Percentiles rank a stretch among this genome's conserved stretches.
These are phyloP conservation scores for Curvularia lunata DNA, from an alignment of 2,329 filamentous ascomycete genomes.

Conservation along the genomic window DNA sequence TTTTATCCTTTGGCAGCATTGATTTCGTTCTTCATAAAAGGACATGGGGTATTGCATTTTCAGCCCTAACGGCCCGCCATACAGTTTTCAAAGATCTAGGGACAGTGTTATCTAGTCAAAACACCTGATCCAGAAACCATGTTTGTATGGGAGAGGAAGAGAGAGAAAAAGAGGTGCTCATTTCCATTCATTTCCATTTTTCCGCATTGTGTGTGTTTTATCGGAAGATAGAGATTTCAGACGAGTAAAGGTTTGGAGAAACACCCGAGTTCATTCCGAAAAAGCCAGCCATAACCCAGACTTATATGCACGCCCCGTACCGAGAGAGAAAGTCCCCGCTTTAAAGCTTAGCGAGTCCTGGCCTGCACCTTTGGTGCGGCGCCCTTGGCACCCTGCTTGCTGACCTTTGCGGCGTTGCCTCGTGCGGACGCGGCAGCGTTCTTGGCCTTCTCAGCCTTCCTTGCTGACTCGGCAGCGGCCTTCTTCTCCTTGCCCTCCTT, in stretches of 20 bases:
- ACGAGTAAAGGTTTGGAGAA: conserved; percentile 28
- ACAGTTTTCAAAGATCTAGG: conserved; percentile 30
- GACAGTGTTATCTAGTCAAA: conserved; percentile 26
- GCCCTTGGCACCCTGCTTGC: conserved; percentile 98
- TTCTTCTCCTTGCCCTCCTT: conserved; percentile 99
- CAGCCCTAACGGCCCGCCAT: conserved; percentile 40
- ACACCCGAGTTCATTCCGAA: conserved; percentile 36
- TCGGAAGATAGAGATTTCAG: conserved; percentile 28
- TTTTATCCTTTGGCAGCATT: background rate
- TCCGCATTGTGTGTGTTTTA: conserved; percentile 23
- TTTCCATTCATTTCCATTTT: conserved; percentile 41
- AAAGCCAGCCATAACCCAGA: conserved; percentile 37
- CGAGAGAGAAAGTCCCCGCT: conserved; percentile 15
- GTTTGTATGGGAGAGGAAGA: conserved; percentile 25
- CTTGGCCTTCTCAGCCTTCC: conserved; percentile 99
- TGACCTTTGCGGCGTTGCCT: conserved; percentile 81
- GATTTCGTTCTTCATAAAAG: conserved; percentile 29
- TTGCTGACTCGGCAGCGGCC: conserved; percentile 80
- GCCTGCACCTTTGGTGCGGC: conserved; percentile 82
- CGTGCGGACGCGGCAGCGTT: conserved; percentile 73
- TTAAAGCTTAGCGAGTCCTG: conserved; percentile 76
- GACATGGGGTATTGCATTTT: conserved; percentile 46
- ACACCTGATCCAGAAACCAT: conserved; percentile 34
- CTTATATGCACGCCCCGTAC: conserved; percentile 27
- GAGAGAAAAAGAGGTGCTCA: conserved; percentile 13